Conservation (phyloP, 768 basidiomycete genomes). For the Mycena leptocephala region DNA sequence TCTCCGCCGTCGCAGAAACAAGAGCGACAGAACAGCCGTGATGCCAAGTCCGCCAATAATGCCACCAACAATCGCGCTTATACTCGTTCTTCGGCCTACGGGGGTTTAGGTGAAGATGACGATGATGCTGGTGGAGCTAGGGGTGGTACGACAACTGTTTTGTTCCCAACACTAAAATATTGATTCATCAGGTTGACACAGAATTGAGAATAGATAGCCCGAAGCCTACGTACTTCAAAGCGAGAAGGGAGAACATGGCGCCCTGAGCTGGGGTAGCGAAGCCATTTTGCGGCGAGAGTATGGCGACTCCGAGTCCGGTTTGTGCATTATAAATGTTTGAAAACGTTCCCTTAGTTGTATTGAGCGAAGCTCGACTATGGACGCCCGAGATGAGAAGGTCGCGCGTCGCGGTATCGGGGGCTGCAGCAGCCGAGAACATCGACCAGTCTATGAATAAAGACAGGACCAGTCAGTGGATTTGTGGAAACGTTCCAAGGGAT, state of each 20-base stretch:
- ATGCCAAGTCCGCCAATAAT: too few relatives aligned
- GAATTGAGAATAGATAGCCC: background rate
- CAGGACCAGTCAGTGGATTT: background rate
- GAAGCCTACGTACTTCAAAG: background rate
- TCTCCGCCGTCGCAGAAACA: too few relatives aligned
- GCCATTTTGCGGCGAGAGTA: background rate
- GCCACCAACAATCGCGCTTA: too few relatives aligned
- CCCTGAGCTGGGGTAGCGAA: constrained; percentile 7
- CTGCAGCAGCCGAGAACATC: background rate
- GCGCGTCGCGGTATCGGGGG: background rate
- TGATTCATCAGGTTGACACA: background rate
- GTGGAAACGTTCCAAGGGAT: background rate
- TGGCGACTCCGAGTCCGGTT: background rate
- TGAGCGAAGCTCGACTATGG: background rate
- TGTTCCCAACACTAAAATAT: background rate
- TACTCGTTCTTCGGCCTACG: too few relatives aligned
- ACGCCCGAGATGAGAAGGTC: constrained; percentile 8
- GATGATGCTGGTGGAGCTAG: too few relatives aligned
- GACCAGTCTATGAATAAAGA: constrained; percentile 17
- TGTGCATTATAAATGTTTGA: constrained; percentile 4
- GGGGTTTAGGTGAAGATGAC: too few relatives aligned
- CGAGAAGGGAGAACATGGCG: background rate
- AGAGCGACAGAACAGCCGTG: too few relatives aligned
- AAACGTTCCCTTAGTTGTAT: background rate
- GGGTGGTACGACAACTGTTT: background rate